phyloP scores from a whole-genome alignment of 176 grass and related monocot genomes.

The Triticum timopheevii region DNA sequence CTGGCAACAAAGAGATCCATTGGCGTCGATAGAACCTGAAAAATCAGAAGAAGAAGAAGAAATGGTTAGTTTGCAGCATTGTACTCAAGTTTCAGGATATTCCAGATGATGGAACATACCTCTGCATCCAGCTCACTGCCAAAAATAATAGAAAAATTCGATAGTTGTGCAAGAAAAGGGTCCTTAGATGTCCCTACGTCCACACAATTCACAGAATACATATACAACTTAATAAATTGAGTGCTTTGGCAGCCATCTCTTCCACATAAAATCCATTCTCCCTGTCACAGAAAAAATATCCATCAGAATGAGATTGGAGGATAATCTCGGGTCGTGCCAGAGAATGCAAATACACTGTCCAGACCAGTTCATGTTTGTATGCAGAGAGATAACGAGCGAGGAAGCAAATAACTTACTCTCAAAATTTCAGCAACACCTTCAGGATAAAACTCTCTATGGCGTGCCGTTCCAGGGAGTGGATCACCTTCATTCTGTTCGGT shows the following conservation, averaged over 20 bases:
- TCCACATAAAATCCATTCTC: slow-evolving; percentile 97
- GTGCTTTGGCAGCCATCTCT: slow-evolving; percentile 52
- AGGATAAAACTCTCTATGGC: slow-evolving; percentile 98
- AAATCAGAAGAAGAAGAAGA: slow-evolving; percentile 15
- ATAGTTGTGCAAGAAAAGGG: slow-evolving; percentile 80
- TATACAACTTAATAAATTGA: slow-evolving; percentile 67
- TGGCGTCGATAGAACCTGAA: slow-evolving; percentile 97
- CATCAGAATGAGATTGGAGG: slow-evolving; percentile 24
- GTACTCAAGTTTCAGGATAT: slow-evolving; percentile 7
- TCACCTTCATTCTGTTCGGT: slow-evolving; percentile 83
- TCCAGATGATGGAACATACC: slow-evolving; percentile 44
- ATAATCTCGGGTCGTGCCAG: background rate
- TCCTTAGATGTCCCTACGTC: slow-evolving; percentile 79
- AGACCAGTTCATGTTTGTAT: slow-evolving; percentile 15
- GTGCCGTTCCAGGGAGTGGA: slow-evolving; percentile 88
- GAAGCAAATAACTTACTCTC: slow-evolving; percentile 46
- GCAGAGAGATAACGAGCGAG: slow-evolving; percentile 24
- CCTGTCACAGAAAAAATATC: slow-evolving; percentile 53
- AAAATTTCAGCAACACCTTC: slow-evolving; percentile 94
- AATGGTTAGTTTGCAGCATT: background rate
- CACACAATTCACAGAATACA: slow-evolving; percentile 87
- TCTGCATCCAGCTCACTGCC: slow-evolving; percentile 99
- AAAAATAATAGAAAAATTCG: slow-evolving; percentile 90
- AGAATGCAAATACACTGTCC: background rate
- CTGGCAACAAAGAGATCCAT: slow-evolving; percentile 99